Conservation (phyloP, 2,329 filamentous ascomycete species). For the Xylaria sp. region DNA sequence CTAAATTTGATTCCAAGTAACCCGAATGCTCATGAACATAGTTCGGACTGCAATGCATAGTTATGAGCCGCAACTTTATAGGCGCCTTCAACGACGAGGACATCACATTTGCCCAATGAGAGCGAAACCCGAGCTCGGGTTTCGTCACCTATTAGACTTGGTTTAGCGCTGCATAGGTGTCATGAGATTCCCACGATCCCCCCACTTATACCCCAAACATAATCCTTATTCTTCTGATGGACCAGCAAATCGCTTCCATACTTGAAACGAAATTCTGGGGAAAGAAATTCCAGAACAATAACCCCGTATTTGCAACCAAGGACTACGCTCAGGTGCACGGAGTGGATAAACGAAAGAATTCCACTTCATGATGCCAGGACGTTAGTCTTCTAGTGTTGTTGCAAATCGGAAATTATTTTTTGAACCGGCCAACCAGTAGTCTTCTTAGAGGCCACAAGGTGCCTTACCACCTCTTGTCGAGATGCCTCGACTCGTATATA, state of each 20-base stretch:
- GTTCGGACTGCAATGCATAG: neutral
- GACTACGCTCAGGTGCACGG: neutral
- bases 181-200: conserved; percentile 15
- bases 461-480: conserved; percentile 49
- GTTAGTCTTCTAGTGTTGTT: conserved; percentile 43
- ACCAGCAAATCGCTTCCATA: neutral
- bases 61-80: conserved; percentile 29
- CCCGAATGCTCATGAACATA: neutral
- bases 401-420: conserved; percentile 49
- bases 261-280: neutral
- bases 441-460: conserved; percentile 50
- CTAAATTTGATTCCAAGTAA: neutral
- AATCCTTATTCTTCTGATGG: neutral
- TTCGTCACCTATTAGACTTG: conserved; percentile 37
- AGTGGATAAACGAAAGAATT: neutral
- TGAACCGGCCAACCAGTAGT: conserved; percentile 54
- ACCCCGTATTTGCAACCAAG: neutral
- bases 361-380: conserved; percentile 8
- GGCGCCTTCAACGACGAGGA: neutral
- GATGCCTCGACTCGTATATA: conserved; percentile 45
- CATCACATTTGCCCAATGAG: conserved; percentile 27
- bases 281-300: neutral
- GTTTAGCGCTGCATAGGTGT: conserved; percentile 23
- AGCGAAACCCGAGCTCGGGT: conserved; percentile 49
- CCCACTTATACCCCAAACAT: conserved; percentile 16